These are phyloP conservation scores for Juncus effusus DNA, from an alignment of 176 grass and related monocot genomes.

Conservation along the genomic window DNA sequence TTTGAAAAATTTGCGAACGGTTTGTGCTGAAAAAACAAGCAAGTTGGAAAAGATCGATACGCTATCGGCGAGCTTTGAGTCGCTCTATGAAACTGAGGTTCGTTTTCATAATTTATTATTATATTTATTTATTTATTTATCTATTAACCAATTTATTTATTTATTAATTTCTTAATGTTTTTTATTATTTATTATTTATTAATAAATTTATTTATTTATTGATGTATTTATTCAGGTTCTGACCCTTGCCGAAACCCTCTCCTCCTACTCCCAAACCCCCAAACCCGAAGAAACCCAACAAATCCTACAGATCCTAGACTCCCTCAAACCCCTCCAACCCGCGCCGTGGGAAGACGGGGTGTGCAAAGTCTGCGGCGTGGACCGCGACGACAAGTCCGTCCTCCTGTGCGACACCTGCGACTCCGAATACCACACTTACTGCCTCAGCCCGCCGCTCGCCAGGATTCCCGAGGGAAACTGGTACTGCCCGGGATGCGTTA, in stretches of 20 bases:
- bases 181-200: too few relatives aligned
- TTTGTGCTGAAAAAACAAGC: constrained; percentile 69
- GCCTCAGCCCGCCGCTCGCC: constrained; percentile 81
- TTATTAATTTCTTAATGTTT: too few relatives aligned
- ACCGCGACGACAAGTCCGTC: constrained; percentile 86
- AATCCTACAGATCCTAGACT: constrained; percentile 48
- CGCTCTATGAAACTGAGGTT: constrained; percentile 78
- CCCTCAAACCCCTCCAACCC: constrained; percentile 39
- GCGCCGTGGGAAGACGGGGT: constrained; percentile 97
- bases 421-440: constrained; percentile 97
- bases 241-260: constrained; percentile 60
- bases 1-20: constrained; percentile 64
- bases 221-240: constrained; percentile 51
- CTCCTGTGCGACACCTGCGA: constrained; percentile 88
- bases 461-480: constrained; percentile 90
- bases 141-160: too few relatives aligned
- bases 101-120: constrained; percentile 13
- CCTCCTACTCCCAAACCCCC: constrained; percentile 28
- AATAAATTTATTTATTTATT: constrained; percentile 34
- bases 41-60: constrained; percentile 52
- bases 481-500: constrained; percentile 85
- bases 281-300: constrained; percentile 38
- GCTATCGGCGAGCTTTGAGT: constrained; percentile 68
- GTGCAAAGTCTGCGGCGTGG: constrained; percentile 97
- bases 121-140: background rate